These are phyloP conservation scores for Clitopilus passeckerianus DNA, from an alignment of 768 basidiomycete species.

Conservation along the genomic window DNA sequence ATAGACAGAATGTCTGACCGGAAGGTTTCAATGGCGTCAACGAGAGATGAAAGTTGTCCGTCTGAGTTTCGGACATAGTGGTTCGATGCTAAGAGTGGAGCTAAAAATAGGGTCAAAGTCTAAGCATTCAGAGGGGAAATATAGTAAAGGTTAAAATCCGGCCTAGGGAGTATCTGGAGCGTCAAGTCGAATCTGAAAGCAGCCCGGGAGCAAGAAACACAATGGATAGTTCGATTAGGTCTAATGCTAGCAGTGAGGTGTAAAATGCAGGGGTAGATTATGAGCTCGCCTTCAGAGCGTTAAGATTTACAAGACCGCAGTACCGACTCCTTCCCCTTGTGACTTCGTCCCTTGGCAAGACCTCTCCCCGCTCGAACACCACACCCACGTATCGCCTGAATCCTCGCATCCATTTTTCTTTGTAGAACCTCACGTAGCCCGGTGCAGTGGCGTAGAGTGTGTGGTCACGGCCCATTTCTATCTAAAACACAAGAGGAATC, in stretches of 20 bases:
- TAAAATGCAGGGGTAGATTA: background rate
- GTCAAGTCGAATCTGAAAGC: too few species aligned
- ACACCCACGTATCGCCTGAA: constrained; percentile 83
- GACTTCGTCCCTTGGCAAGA: constrained; percentile 77
- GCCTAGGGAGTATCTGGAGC: background rate
- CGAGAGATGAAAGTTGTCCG: constrained; percentile 7
- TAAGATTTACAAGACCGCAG: constrained; percentile 74
- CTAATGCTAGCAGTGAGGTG: constrained; percentile 16
- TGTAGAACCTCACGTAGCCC: constrained; percentile 94
- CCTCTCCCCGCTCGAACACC: constrained; percentile 77
- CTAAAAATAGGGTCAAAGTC: background rate
- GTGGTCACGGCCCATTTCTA: constrained; percentile 90
- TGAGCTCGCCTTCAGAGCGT: constrained; percentile 17
- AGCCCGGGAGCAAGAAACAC: background rate
- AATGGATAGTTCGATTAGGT: background rate
- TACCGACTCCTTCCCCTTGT: constrained; percentile 76
- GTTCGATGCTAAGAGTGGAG: background rate
- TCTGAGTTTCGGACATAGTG: background rate
- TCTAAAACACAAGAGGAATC: constrained; percentile 38
- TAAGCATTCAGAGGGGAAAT: background rate
- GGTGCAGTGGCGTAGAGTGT: constrained; percentile 89
- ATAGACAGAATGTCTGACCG: constrained; percentile 2
- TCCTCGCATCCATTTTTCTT: constrained; percentile 65
- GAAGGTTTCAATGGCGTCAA: constrained; percentile 10
- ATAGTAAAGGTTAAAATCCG: constrained; percentile 8